These are phyloP conservation scores for Neonectria neomacrospora DNA, from an alignment of 2,329 filamentous ascomycete species.

Conservation along the genomic window DNA sequence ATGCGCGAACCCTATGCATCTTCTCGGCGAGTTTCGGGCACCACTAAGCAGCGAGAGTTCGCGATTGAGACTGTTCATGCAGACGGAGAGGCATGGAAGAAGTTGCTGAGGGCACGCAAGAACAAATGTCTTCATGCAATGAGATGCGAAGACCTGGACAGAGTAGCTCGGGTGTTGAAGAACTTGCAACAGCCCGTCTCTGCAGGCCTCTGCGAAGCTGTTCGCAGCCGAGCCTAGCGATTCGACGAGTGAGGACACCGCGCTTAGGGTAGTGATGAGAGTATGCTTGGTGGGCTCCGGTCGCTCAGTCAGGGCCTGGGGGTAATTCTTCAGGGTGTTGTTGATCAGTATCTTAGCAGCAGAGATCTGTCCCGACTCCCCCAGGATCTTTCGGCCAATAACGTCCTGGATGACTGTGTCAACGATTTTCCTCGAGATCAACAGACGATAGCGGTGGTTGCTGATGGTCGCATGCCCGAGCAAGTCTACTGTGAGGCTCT, in stretches of 20 bases:
- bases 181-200: constrained; percentile 89
- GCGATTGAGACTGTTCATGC: constrained; percentile 92
- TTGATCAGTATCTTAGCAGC: constrained; percentile 87
- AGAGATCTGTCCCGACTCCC: constrained; percentile 87
- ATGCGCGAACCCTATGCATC: constrained; percentile 91
- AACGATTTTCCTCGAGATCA: constrained; percentile 86
- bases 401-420: constrained; percentile 86
- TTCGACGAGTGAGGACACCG: constrained; percentile 80
- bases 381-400: constrained; percentile 82
- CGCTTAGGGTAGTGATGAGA: constrained; percentile 81
- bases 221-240: constrained; percentile 86
- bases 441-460: constrained; percentile 87
- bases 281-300: constrained; percentile 90
- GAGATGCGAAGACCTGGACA: constrained; percentile 89
- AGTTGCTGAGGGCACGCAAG: constrained; percentile 93
- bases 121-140: constrained; percentile 87
- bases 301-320: constrained; percentile 86
- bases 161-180: constrained; percentile 96
- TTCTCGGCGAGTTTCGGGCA: constrained; percentile 80
- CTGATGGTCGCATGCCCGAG: constrained; percentile 79
- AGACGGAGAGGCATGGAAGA: constrained; percentile 89
- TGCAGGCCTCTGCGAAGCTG: constrained; percentile 81
- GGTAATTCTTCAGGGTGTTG: constrained; percentile 92
- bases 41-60: constrained; percentile 83
- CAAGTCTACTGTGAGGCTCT: constrained; percentile 83